Base-by-base conservation (phyloP, 805 yeast species). In the Candida glaebosa region DNA sequence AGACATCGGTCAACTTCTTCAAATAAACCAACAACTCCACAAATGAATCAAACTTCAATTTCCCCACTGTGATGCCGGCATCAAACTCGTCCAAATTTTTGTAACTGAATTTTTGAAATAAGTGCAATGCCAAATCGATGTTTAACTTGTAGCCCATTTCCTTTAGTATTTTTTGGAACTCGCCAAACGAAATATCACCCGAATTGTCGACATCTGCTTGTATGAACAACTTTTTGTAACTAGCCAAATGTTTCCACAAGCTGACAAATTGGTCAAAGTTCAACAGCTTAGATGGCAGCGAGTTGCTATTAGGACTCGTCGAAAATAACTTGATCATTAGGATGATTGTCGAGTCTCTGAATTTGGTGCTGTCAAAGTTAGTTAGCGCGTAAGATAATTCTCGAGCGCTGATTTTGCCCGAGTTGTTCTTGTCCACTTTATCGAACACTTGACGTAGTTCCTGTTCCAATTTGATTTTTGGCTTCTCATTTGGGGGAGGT, bases 1-100 rank as follows among this genome's bases (percentile, higher is more conserved):
- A 87, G 10, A 82, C 71, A 54, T 84, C 89, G 1, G 95, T 86
- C 48, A 85, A 73, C 47, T 87, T 77, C 56, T 87, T 73, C 49
- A 87, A 68, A 73, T 87, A 84, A 14, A 87, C 84, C 49, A 87
- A 71, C 40, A 86, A 74, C 57, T 87, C 95, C 18, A 87, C 88
- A 61, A 87, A 87, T 58, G 79, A 74, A 58, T 87, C 96, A 59
- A 87, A 87, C 44, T 84, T 80, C 61, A 87, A 57, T 43, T 63
- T 67, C 1, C 74, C 74, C 24, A 68, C 63, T 0, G 59, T 45
- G 6, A 56, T 42, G 20, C 39, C 37, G 14, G 53, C 60, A 38
- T 58, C 59, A 5, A 52, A 51, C 31, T 52, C 50, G 30, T 48
- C 46, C 20, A 53, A 45, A 18, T 66, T 73, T 31, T 61, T 61